Evolutionary conservation across 148 eudicot species (phyloP), one percentile per base, ranked within the genome.

Genomic region (Rhododendron griersonianum): DNA sequence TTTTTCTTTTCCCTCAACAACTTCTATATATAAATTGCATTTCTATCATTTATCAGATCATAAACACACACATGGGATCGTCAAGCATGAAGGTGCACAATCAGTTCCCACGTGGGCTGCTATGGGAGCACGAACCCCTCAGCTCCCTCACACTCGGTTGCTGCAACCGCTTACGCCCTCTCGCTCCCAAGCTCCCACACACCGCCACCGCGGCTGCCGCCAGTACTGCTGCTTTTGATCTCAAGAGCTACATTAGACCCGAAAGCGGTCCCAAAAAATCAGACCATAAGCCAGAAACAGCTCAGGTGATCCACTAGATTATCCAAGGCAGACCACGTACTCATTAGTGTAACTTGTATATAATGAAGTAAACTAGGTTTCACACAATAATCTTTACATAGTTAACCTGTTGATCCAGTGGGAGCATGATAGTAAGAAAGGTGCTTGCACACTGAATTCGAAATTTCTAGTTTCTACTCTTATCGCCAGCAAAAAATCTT

Each of bases 181-280:
- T 96, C 41, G 95, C 93, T 45, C 97, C 99, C 50, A 95, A 93
- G 84, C 84, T 87, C 2, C 37, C 91, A 74, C 51, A n/a, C 67
- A 83, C 69, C 45, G 75, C 39, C 63, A 75, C 71, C 25, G 84
- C 41, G 45, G 65, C 50, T 55, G 63, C 50, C 48, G 25, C 50
- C 41, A 13, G 78, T 33, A 7, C 88, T 50, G 21, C 87, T 84
- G 25, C 74, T n/a, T 92, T 95, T 75, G 99, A 96, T 86, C 93
- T 96, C 65, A 95, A 95, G 93, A 95, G 96, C 92, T 96, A 95
- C 91, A 95, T 96, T 80, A 89, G 90, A 81, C 97, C 96, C 1
- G 94, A 92, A 7, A 86, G 88, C 73, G 91, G 95, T 71, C 89
- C 93, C 13, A 69, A 83, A 71, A 90, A 85, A 76, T 85, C 85